Base-by-base conservation (phyloP, 805 yeast genomes). In the Starmerella apis region DNA sequence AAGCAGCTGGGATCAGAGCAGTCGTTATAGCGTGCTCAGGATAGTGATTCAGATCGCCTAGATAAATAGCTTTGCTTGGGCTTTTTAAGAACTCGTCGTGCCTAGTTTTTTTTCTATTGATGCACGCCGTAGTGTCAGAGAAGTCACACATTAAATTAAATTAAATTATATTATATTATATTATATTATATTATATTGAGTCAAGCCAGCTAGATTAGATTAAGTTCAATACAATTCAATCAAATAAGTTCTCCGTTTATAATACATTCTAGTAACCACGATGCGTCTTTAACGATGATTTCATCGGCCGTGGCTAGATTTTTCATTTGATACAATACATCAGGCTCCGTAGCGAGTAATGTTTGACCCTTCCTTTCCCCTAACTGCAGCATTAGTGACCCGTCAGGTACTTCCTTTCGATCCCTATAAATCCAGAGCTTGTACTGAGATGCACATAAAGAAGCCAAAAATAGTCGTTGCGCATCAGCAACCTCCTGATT, bases 41-140 rank as follows among this genome's bases (percentile, higher is more conserved):
- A 55, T 52, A 61, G 65, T 61, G 65, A 61, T 61, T 61, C 58
- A 50, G 55, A 54, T 47, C 43, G 63, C 62, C 58, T 2, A 61
- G 65, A 61, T n/a, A 16, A 47, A 57, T 35, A 11, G 28, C 25
- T 18, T 18, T 28, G 20, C 45, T 8, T 61, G 58, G 33, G 44
- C 32, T 59, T 61, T 57, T 59, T 60, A 62, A 62, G 65, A 62
- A 60, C 65, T 56, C 63, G 59, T 52, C 50, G 48, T 56, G 58
- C 55, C 42, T 42, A 27, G 43, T 37, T 28, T 42, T 36, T 36
- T n/a, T n/a, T n/a, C n/a, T 25, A 33, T 35, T 14, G 31, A 53
- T 55, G 61, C 54, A 51, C 47, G 50, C 44, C 52, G 60, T 45
- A 58, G 66, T 62, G 66, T 63, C 66, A 63, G 65, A 62, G 61